Evolutionary conservation across 441 rosid genomes (phyloP), one percentile per base, ranked within the genome.

Genomic region (Pelargonium fulgidum): DNA sequence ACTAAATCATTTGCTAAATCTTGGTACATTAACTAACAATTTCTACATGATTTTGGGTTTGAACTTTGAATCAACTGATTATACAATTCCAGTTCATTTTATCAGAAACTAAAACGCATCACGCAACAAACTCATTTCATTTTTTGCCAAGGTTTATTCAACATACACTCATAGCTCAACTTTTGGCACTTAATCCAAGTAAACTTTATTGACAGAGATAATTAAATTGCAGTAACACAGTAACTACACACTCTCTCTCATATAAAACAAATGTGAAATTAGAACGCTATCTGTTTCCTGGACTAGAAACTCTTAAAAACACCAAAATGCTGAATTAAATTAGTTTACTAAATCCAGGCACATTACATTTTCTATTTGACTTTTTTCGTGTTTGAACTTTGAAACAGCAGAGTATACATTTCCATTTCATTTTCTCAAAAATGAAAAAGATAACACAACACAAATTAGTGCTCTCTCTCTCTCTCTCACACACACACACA

Each of bases 181-280:
- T 19, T 16, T 56, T 56, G 11, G 26, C 26, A 56, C 62, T 56
- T 56, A 56, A 56, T 56, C 50, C 50, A 45, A 45, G 50, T n/a
- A 48, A 48, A 48, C 16, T 48, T 56, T 22, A 56, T 14, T 14
- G 59, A 52, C 59, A 14, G n/a, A 17, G 7, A 52, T n/a, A 50
- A n/a, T n/a, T 50, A 13, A 50, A 50, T 13, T 14, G 16, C 58
- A 50, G 13, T n/a, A 2, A n/a, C 20, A 52, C 59, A 52, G 59
- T 52, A 52, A 54, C n/a, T 16, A n/a, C 58, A 4, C 22, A 16
- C 22, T 2, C 19, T 14, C 19, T 48, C 16, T 50, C 14, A 12
- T 14, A 50, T 0, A n/a, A 0, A 14, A 13, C 20, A 50, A 50
- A 50, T 50, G 19, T n/a, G 58, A n/a, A 14, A 54, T 54, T 5